Evolutionary conservation across 345 rosid genomes (phyloP).

Genomic region (Ceriops zippeliana): DNA sequence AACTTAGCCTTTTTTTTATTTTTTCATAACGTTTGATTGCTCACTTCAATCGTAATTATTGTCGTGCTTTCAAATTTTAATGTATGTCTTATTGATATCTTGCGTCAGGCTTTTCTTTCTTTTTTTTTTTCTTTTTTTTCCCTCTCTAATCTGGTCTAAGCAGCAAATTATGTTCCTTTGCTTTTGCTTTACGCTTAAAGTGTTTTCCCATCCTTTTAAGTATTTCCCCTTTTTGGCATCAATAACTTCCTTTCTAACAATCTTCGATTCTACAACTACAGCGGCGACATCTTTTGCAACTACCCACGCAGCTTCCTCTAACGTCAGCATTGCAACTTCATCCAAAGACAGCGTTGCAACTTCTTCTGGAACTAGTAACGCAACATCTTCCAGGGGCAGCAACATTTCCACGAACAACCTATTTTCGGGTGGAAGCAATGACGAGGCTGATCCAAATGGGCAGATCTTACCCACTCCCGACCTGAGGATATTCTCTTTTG

Average conservation of each 20-base stretch:
- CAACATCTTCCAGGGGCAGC: constrained; percentile 52
- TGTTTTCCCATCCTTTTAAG: no score
- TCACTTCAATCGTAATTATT: no score
- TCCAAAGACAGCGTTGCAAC: constrained; percentile 22
- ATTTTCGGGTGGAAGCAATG: constrained; percentile 66
- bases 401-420: constrained; percentile 56
- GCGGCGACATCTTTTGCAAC: constrained; percentile 54
- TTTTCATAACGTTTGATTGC: no score
- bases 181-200: no score
- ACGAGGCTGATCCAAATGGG: constrained; percentile 47
- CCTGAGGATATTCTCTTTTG: constrained; percentile 56
- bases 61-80: no score
- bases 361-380: constrained; percentile 33
- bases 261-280: constrained; percentile 18
- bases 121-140: no score
- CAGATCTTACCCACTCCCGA: constrained; percentile 65
- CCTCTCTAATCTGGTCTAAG: no score
- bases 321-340: constrained; percentile 41
- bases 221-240: not conserved
- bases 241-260: not conserved
- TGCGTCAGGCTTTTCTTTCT: no score
- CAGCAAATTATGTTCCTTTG: no score
- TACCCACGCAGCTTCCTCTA: constrained; percentile 36
- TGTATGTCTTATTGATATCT: no score
- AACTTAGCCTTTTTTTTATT: no score